Conservation (phyloP, 352 stramenopile genomes). For the Peronospora farinosa region DNA sequence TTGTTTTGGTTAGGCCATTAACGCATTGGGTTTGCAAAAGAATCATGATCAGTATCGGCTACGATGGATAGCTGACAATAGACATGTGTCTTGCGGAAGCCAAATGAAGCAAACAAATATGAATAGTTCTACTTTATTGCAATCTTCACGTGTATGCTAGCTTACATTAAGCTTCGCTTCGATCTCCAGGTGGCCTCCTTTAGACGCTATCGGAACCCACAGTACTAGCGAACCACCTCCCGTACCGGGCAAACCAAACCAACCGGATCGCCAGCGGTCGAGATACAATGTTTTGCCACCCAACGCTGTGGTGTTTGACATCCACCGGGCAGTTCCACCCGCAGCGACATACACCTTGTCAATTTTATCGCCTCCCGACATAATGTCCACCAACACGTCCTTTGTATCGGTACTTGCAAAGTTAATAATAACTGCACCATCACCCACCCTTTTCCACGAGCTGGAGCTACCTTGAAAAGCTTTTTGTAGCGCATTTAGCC, state of each 20-base stretch:
- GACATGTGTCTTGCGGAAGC: no score
- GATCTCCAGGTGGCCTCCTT: slow-evolving; percentile 41
- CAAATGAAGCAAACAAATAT: no score
- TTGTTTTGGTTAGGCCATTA: no score
- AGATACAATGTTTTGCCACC: slow-evolving; percentile 57
- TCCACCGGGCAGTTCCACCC: slow-evolving; percentile 39
- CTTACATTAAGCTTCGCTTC: slow-evolving; percentile 41
- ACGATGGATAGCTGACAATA: no score
- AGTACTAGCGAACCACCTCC: slow-evolving; percentile 44
- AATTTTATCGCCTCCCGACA: no score
- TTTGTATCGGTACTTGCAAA: slow-evolving; percentile 32
- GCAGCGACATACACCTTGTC: slow-evolving; percentile 29
- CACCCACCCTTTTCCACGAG: slow-evolving; percentile 37
- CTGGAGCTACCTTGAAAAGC: no score
- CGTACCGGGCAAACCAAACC: slow-evolving; percentile 32
- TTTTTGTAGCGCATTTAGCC: no score
- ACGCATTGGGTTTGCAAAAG: no score
- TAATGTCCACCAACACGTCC: no score
- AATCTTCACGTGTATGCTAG: slow-evolving; percentile 7
- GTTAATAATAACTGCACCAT: no score
- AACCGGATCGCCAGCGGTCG: slow-evolving; percentile 54
- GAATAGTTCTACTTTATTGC: no score
- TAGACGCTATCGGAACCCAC: slow-evolving; percentile 41
- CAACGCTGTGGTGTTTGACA: slow-evolving; percentile 27
- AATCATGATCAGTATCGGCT: no score